phyloP scores from a whole-genome alignment of 2,329 filamentous ascomycete species.

The Aureobasidium musti region DNA sequence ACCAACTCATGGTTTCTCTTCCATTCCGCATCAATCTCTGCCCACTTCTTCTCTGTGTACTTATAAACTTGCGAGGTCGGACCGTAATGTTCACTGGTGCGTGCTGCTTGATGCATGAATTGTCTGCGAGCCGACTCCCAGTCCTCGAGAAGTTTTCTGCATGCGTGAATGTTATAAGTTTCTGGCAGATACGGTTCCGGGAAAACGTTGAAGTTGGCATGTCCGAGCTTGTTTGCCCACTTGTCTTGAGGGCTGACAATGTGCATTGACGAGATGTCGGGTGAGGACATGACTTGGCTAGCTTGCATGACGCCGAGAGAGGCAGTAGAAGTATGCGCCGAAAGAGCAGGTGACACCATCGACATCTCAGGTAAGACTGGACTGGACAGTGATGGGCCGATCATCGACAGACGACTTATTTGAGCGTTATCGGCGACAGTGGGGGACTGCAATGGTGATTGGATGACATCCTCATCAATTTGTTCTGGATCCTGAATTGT shows the following conservation, averaged over 20 bases:
- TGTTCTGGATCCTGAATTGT: slow-evolving; percentile 62
- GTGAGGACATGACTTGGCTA: slow-evolving; percentile 50
- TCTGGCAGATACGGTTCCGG: slow-evolving; percentile 77
- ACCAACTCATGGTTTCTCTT: slow-evolving; percentile 67
- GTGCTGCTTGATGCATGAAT: slow-evolving; percentile 84
- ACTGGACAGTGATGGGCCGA: slow-evolving; percentile 41
- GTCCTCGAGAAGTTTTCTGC: slow-evolving; percentile 68
- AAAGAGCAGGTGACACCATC: slow-evolving; percentile 66
- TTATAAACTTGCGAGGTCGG: slow-evolving; percentile 84
- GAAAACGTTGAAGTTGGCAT: slow-evolving; percentile 88
- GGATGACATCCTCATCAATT: slow-evolving; percentile 58
- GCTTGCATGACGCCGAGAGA: slow-evolving; percentile 64
- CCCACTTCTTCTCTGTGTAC: slow-evolving; percentile 87
- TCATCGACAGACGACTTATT: slow-evolving; percentile 34
- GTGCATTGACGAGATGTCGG: slow-evolving; percentile 64
- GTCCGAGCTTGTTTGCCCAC: slow-evolving; percentile 83
- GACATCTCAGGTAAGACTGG: slow-evolving; percentile 54
- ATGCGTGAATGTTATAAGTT: slow-evolving; percentile 57
- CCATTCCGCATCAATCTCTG: slow-evolving; percentile 75
- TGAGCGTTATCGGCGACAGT: slow-evolving; percentile 65
- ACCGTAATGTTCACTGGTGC: slow-evolving; percentile 88
- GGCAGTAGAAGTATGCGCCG: slow-evolving; percentile 72
- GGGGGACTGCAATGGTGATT: slow-evolving; percentile 85
- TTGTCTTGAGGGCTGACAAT: slow-evolving; percentile 69
- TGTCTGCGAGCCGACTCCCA: slow-evolving; percentile 84